Conservation (phyloP, 2,329 filamentous ascomycete species). For the Pochonia chlamydosporia region DNA sequence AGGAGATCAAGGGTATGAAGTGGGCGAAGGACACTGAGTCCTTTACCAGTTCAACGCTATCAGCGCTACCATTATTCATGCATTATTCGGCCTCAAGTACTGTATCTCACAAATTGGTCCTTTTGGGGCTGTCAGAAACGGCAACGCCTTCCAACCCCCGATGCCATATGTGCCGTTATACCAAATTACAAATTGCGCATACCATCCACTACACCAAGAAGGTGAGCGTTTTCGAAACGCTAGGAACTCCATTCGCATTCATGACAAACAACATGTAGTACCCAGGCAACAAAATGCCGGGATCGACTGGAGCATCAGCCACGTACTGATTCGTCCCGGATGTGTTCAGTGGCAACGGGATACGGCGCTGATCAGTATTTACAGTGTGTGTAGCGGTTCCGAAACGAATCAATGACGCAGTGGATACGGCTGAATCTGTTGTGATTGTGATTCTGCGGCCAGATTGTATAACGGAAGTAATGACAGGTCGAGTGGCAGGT, state of each 20-base stretch:
- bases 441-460: conserved; percentile 18
- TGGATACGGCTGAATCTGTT: conserved; percentile 22
- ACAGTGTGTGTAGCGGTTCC: conserved; percentile 48
- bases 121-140: too few relatives aligned
- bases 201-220: conserved; percentile 16
- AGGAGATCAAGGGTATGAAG: too few relatives aligned
- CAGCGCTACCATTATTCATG: too few relatives aligned
- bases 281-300: conserved; percentile 45
- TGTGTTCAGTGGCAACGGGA: conserved; percentile 31
- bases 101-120: too few relatives aligned
- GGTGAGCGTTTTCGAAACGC: conserved; percentile 35
- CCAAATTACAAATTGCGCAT: too few relatives aligned
- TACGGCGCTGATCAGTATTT: conserved; percentile 52
- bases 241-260: conserved; percentile 38
- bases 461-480: conserved; percentile 16
- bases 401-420: conserved; percentile 36
- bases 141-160: too few relatives aligned
- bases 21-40: too few relatives aligned
- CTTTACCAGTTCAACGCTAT: too few relatives aligned
- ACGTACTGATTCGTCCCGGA: conserved; percentile 27
- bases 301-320: conserved; percentile 37
- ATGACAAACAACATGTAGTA: conserved; percentile 50
- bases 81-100: too few relatives aligned
- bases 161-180: too few relatives aligned
- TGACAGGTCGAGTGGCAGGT: conserved; percentile 33